Base-by-base conservation (phyloP, 208 protist species). In the Crithidia sp. region DNA sequence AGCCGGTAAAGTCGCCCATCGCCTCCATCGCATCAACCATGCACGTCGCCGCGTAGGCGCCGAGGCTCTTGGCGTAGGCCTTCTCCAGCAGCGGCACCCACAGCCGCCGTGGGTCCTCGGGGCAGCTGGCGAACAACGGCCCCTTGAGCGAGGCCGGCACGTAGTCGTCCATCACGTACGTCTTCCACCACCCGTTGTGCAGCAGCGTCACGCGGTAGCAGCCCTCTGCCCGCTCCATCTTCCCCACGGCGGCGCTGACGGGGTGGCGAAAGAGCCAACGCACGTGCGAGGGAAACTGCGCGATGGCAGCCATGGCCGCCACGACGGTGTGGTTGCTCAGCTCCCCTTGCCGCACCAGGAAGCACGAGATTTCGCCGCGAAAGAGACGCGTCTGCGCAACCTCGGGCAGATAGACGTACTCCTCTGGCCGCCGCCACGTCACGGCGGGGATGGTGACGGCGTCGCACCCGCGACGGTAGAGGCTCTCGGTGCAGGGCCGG, bases 71-170 rank as follows among this genome's bases (percentile, higher is more conserved):
- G 16, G 92, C 92, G 73, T 95, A 96, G 10, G 91, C 93, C 83
- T 97, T 97, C 74, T 97, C 84, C 54, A 96, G 58, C 16, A 97
- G 67, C 17, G 83, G 88, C 40, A 92, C 76, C 92, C 93, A 97
- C 79, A 96, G 71, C 69, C 93, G 84, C 59, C 85, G 76, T 49
- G 79, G 82, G 59, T 96, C 89, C 62, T 77, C 64, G 10, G 67
- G 41, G 17, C 81, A 84, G 52, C 80, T 70, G 10, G 79, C 82
- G 65, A 85, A 95, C 54, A 83, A 76, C 10, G 85, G 83, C 16
- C 58, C 77, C 19, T 55, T 71, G 44, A 65, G 57, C 41, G 81
- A 76, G 37, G 83, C 79, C 6, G 90, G 92, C 37, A 97, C 72
- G 66, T 91, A 94, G 82, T 92, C 76, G 79, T 97, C 92, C 10